Conservation (phyloP, 2,329 filamentous ascomycete genomes). For the Coniochaeta sp. region DNA sequence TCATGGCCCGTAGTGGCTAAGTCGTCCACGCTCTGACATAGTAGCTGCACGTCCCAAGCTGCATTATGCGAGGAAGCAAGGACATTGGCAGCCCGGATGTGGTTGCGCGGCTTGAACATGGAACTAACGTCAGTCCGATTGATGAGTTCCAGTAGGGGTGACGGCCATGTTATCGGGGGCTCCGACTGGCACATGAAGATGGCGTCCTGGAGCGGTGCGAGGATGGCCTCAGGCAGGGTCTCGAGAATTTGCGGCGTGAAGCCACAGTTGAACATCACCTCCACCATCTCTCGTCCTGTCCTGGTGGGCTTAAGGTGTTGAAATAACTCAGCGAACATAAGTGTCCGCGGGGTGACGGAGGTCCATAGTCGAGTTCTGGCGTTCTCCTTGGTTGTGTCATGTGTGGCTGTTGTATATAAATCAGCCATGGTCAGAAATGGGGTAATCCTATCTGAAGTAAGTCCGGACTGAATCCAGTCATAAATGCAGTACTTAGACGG, state of each 20-base stretch:
- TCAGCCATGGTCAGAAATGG: conserved; percentile 34
- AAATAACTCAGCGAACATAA: conserved; percentile 64
- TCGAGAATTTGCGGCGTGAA: conserved; percentile 64
- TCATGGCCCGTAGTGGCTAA: conserved; percentile 56
- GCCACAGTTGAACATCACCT: conserved; percentile 64
- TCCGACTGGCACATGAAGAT: conserved; percentile 78
- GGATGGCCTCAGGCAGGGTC: conserved; percentile 77
- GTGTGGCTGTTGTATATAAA: conserved; percentile 32
- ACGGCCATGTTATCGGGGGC: conserved; percentile 70
- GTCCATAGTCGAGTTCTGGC: conserved; percentile 33
- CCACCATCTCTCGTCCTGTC: conserved; percentile 56
- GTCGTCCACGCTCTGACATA: conserved; percentile 61
- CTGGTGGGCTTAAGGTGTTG: conserved; percentile 42
- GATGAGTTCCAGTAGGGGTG: conserved; percentile 64
- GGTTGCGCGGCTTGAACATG: conserved; percentile 45
- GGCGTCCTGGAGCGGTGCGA: conserved; percentile 72
- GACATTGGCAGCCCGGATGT: conserved; percentile 26
- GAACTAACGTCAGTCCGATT: conserved; percentile 74
- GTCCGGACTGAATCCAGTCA: conserved; percentile 43
- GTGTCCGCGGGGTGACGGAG: conserved; percentile 54
- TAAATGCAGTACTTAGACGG: conserved; percentile 28
- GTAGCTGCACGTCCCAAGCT: conserved; percentile 67
- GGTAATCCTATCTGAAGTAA: conserved; percentile 28
- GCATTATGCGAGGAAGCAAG: conserved; percentile 56
- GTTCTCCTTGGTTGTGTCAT: conserved; percentile 25